Evolutionary conservation across 2,329 filamentous ascomycete genomes (phyloP).

Genomic region (Pseudogymnoascus sp.): DNA sequence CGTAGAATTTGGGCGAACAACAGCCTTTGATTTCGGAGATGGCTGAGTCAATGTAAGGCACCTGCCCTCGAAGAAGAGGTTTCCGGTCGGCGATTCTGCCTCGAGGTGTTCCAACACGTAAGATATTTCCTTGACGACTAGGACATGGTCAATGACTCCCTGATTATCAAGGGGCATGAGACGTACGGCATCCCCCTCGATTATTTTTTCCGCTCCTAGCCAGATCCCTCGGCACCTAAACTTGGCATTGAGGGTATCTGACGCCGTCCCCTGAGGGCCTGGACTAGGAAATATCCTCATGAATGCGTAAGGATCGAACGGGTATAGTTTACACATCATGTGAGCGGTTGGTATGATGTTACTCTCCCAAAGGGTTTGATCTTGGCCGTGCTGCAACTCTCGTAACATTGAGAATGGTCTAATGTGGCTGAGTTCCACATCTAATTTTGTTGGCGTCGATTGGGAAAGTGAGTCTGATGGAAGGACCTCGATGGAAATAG

Average conservation of each 20-base stretch:
- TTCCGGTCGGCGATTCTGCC: not conserved
- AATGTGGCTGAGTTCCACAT: not conserved
- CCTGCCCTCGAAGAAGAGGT: not conserved
- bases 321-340: not conserved
- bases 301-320: not conserved
- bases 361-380: not conserved
- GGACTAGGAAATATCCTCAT: not conserved
- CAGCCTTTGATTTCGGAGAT: slow-evolving; percentile 1
- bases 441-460: not conserved
- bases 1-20: not conserved
- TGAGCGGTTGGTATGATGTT: slow-evolving; percentile 3
- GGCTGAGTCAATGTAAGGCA: not conserved
- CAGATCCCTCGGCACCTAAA: slow-evolving; percentile 2
- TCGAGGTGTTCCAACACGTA: slow-evolving; percentile 2
- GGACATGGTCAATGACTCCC: not conserved
- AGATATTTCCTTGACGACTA: not conserved
- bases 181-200: slow-evolving; percentile 6
- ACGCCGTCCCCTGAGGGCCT: not conserved
- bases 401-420: slow-evolving; percentile 6
- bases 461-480: not conserved
- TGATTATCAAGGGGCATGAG: not conserved
- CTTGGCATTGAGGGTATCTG: not conserved
- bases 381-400: not conserved
- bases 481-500: not conserved
- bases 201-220: slow-evolving; percentile 5